Conservation (phyloP, 176 grass and related monocot species). For the Hyparrhenia diplandra region DNA sequence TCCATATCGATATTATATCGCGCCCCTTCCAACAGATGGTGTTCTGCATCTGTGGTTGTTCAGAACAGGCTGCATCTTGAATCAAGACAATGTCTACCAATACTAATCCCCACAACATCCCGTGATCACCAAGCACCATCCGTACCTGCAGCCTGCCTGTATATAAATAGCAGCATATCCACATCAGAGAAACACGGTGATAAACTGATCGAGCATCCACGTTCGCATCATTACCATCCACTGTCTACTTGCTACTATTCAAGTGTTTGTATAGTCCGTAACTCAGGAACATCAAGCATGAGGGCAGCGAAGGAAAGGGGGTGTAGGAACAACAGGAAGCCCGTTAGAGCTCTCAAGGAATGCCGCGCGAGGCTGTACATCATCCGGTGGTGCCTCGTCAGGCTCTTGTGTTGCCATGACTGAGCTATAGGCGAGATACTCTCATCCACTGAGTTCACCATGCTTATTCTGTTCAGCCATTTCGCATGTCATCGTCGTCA, state of each 20-base stretch:
- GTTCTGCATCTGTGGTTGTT: not conserved
- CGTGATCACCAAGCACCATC: not conserved
- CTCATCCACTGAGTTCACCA: too few relatives aligned
- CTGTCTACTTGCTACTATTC: not conserved
- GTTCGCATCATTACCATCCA: too few relatives aligned
- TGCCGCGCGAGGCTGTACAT: constrained; percentile 11
- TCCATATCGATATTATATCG: too few relatives aligned
- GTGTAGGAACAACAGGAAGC: not conserved
- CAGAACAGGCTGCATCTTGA: not conserved
- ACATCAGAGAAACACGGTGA: not conserved
- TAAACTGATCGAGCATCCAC: too few relatives aligned
- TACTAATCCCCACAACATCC: not conserved
- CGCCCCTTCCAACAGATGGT: not conserved
- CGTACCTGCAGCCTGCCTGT: not conserved
- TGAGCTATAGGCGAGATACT: not conserved
- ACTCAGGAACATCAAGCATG: not conserved
- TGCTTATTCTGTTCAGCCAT: too few relatives aligned
- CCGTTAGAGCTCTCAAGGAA: constrained; percentile 2
- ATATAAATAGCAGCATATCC: not conserved
- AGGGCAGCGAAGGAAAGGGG: not conserved
- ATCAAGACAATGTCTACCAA: not conserved
- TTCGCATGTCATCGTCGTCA: too few relatives aligned
- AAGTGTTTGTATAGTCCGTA: not conserved
- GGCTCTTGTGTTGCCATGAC: constrained; percentile 16
- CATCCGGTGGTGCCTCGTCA: constrained; percentile 24